These are phyloP conservation scores for Geotrichum bryndzae DNA, from an alignment of 1,139 yeast genomes.

Conservation along the genomic window DNA sequence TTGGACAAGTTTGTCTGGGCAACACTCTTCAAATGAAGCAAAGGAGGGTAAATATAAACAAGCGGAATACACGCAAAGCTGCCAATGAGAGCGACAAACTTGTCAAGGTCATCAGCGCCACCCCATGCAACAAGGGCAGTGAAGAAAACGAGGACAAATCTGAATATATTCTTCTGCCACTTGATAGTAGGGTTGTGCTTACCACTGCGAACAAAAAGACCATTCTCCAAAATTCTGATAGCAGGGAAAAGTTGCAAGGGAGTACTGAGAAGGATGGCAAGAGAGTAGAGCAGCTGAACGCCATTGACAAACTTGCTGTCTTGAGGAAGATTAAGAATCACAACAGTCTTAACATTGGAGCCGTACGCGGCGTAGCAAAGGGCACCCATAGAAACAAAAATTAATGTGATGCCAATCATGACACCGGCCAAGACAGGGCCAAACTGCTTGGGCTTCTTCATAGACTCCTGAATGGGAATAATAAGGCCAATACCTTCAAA, in stretches of 20 bases:
- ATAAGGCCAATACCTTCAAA: slow-evolving; percentile 93
- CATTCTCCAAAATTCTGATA: slow-evolving; percentile 69
- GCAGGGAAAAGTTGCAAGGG: slow-evolving; percentile 93
- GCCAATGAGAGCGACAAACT: slow-evolving; percentile 88
- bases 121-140: slow-evolving; percentile 67
- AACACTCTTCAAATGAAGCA: slow-evolving; percentile 57
- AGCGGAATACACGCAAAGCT: slow-evolving; percentile 93
- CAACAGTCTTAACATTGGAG: slow-evolving; percentile 72
- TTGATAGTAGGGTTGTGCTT: slow-evolving; percentile 63
- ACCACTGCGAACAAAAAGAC: slow-evolving; percentile 57
- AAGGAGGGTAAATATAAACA: slow-evolving; percentile 89
- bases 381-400: slow-evolving; percentile 73
- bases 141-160: slow-evolving; percentile 55
- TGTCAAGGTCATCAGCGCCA: slow-evolving; percentile 71
- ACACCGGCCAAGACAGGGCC: slow-evolving; percentile 65
- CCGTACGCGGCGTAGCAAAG: slow-evolving; percentile 86
- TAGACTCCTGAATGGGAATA: slow-evolving; percentile 91
- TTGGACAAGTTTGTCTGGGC: slow-evolving; percentile 28
- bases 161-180: slow-evolving; percentile 76
- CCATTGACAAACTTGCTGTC: slow-evolving; percentile 54
- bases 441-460: slow-evolving; percentile 76
- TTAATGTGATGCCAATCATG: slow-evolving; percentile 64
- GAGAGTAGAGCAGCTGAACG: slow-evolving; percentile 74
- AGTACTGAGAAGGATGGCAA: slow-evolving; percentile 83
- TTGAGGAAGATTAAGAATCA: slow-evolving; percentile 79